Conservation (phyloP, 169 alveolate species). For the Plasmodium ovale region DNA sequence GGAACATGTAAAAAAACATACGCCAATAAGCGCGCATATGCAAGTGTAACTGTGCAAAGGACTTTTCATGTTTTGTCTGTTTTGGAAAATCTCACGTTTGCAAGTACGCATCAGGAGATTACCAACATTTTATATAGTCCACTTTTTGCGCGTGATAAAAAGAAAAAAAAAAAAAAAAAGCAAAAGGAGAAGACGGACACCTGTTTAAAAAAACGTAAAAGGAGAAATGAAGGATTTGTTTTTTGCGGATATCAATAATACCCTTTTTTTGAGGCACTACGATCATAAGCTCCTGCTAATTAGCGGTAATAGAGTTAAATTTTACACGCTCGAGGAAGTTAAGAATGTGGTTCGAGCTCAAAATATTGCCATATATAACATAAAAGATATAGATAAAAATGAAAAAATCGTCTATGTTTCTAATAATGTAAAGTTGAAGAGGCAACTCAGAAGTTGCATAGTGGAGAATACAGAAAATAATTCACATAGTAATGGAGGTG, state of each 20-base stretch:
- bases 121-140: too few species aligned
- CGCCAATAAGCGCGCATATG: background rate
- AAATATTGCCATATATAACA: conserved; percentile 38
- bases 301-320: conserved; percentile 62
- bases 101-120: too few species aligned
- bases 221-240: conserved; percentile 43
- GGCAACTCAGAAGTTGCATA: background rate
- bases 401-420: conserved; percentile 68
- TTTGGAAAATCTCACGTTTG: too few species aligned
- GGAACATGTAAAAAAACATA: too few species aligned
- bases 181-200: conserved; percentile 18
- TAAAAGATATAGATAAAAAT: conserved; percentile 41
- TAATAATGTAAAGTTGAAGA: conserved; percentile 54
- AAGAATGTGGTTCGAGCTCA: conserved; percentile 45
- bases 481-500: background rate
- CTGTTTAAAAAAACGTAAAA: background rate
- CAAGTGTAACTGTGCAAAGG: background rate
- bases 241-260: conserved; percentile 45
- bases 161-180: conserved; percentile 34
- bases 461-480: background rate
- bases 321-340: conserved; percentile 47
- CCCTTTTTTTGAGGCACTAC: conserved; percentile 55
- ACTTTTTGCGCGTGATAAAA: too few species aligned
- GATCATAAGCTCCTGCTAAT: conserved; percentile 39
- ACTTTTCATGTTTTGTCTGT: background rate